Evolutionary conservation across 441 rosid genomes (phyloP).

Genomic region (Erysimum cheiri): DNA sequence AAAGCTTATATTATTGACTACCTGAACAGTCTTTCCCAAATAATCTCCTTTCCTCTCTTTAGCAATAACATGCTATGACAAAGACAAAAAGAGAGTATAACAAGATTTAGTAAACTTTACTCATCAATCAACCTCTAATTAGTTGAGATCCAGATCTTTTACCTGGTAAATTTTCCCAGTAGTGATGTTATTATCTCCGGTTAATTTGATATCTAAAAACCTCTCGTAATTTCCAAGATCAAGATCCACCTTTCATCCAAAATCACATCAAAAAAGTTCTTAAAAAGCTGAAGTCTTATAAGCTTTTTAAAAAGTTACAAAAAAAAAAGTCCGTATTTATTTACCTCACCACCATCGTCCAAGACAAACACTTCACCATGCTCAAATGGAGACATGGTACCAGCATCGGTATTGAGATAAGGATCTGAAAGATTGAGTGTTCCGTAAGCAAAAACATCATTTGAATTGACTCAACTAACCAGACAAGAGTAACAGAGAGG

Average conservation of each 20-base stretch:
- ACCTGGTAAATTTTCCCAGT: slow-evolving; percentile 94
- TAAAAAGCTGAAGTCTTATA: slow-evolving; percentile 15
- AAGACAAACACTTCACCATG: slow-evolving; percentile 97
- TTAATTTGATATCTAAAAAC: slow-evolving; percentile 80
- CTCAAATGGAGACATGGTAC: slow-evolving; percentile 98
- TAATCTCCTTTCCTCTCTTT: slow-evolving; percentile 98
- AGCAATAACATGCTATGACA: slow-evolving; percentile 69
- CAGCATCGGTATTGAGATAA: slow-evolving; percentile 97
- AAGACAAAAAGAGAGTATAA: slow-evolving; percentile 5
- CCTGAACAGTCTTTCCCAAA: slow-evolving; percentile 97
- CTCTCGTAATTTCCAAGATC: slow-evolving; percentile 99
- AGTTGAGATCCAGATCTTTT: slow-evolving; percentile 42
- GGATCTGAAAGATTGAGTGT: slow-evolving; percentile 69
- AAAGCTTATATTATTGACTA: slow-evolving; percentile 29
- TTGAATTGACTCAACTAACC: neutral
- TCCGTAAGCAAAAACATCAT: slow-evolving; percentile 39
- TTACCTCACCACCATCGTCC: slow-evolving; percentile 99
- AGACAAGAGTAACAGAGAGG: neutral
- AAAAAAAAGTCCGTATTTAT: neutral
- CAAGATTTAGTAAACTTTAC: slow-evolving; percentile 21
- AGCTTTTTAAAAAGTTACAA: neutral
- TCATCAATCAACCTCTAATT: slow-evolving; percentile 23
- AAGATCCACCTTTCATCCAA: slow-evolving; percentile 78
- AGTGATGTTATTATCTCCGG: slow-evolving; percentile 88
- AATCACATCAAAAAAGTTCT: slow-evolving; percentile 10